A percentile compares a stretch with the other conserved stretches of the same genome.
phyloP scores from a whole-genome alignment of 495 filamentous ascomycete genomes.

The Neurospora sp. region DNA sequence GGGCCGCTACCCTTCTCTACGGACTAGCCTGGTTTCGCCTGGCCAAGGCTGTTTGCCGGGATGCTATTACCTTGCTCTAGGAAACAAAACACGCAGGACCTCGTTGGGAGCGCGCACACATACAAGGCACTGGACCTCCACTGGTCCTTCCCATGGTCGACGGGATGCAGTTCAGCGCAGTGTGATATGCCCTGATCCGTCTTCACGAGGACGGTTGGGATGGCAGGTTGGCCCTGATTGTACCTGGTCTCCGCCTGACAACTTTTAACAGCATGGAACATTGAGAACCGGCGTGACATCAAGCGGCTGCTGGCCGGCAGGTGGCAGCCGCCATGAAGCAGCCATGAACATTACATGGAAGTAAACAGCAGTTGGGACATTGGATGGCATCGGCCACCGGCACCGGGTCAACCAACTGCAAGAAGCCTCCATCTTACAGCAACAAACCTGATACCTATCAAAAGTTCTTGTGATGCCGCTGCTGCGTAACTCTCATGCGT shows the following conservation, averaged over 20 bases:
- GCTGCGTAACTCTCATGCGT: not conserved
- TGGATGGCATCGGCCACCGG: not conserved
- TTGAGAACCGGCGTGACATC: not conserved
- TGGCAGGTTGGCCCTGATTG: not conserved
- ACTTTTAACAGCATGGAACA: not conserved
- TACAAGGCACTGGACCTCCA: not conserved
- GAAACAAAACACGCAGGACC: not conserved
- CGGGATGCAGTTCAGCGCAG: not conserved
- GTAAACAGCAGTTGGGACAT: not conserved
- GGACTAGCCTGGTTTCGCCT: not conserved
- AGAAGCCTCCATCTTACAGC: not conserved
- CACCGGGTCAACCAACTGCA: not conserved
- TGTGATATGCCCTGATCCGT: not conserved
- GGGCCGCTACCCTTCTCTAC: not conserved
- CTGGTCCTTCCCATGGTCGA: not conserved
- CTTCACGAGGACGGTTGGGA: not conserved
- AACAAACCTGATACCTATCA: not conserved
- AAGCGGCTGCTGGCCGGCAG: not conserved
- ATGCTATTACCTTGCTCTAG: not conserved
- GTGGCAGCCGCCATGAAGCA: not conserved
- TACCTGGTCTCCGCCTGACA: not conserved
- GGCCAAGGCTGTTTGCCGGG: not conserved
- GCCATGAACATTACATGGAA: not conserved
- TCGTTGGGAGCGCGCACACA: not conserved
- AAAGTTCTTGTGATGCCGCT: not conserved